Evolutionary conservation across 148 eudicot species (phyloP).

Genomic region (Cornus kousa): DNA sequence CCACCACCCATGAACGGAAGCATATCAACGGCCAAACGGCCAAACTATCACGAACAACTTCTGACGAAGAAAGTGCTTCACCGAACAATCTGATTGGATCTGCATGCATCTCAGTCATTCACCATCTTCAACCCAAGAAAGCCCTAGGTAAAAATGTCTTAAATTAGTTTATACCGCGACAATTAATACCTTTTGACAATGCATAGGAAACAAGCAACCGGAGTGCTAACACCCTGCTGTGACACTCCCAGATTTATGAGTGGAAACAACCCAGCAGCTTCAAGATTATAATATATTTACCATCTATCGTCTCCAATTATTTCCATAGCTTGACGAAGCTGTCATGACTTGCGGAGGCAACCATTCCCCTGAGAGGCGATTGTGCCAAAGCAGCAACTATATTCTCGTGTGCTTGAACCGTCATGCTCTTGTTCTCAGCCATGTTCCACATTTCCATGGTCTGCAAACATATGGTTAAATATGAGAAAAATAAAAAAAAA

Average conservation of each 20-base stretch:
- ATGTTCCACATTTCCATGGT: slow-evolving; percentile 97
- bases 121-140: no score
- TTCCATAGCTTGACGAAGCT: slow-evolving; percentile 90
- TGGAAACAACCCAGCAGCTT: slow-evolving; percentile 27
- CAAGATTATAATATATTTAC: slow-evolving; percentile 13
- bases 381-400: slow-evolving; percentile 79
- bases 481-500: background rate
- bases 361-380: slow-evolving; percentile 81
- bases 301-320: slow-evolving; percentile 36
- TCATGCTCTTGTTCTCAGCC: slow-evolving; percentile 95
- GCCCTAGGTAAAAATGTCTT: no score
- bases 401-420: slow-evolving; percentile 79
- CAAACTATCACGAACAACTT: no score
- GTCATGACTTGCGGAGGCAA: slow-evolving; percentile 96
- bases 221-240: no score
- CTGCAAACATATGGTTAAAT: slow-evolving; percentile 34
- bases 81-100: no score
- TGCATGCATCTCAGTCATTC: no score
- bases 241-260: background rate
- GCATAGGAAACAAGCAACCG: no score
- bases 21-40: no score
- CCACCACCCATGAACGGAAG: no score
- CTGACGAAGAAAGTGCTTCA: no score
- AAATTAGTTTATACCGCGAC: no score
- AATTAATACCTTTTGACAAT: no score